Evolutionary conservation across 2,329 filamentous ascomycete species (phyloP).

Genomic region (Ophiocordyceps camponoti-rufipedis): DNA sequence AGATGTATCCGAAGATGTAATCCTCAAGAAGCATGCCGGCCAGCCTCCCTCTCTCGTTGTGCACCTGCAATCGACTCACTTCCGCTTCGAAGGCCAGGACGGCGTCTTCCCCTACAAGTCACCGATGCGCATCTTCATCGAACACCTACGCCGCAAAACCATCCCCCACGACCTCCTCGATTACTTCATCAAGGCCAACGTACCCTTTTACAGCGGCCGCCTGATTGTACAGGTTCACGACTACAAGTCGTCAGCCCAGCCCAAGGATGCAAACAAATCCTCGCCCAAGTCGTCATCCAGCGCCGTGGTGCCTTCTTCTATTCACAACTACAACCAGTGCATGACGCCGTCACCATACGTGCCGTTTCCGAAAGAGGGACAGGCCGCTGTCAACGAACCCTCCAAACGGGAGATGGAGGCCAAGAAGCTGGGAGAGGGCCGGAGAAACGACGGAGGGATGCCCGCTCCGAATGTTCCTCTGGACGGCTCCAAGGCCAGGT

Average conservation of each 20-base stretch:
- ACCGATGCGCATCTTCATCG: slow-evolving; percentile 66
- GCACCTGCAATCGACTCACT: slow-evolving; percentile 71
- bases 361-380: slow-evolving; percentile 48
- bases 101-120: slow-evolving; percentile 84
- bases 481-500: slow-evolving; percentile 19
- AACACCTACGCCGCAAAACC: slow-evolving; percentile 59
- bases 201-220: slow-evolving; percentile 84
- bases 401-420: slow-evolving; percentile 18
- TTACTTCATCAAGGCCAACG: slow-evolving; percentile 51
- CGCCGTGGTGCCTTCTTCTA: slow-evolving; percentile 55
- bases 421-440: slow-evolving; percentile 11
- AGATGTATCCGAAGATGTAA: slow-evolving; percentile 61
- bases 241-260: slow-evolving; percentile 48
- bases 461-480: slow-evolving; percentile 28
- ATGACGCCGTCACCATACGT: slow-evolving; percentile 78
- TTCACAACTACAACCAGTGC: slow-evolving; percentile 83
- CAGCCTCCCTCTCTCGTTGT: slow-evolving; percentile 67
- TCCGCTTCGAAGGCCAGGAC: slow-evolving; percentile 85
- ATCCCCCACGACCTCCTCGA: slow-evolving; percentile 80
- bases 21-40: slow-evolving; percentile 65
- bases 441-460: slow-evolving; percentile 41
- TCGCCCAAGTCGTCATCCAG: slow-evolving; percentile 28
- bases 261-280: slow-evolving; percentile 37
- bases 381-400: slow-evolving; percentile 13
- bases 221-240: slow-evolving; percentile 91